Evolutionary conservation across 768 basidiomycete genomes (phyloP).

Genomic region (Leccinellum rugosiceps): DNA sequence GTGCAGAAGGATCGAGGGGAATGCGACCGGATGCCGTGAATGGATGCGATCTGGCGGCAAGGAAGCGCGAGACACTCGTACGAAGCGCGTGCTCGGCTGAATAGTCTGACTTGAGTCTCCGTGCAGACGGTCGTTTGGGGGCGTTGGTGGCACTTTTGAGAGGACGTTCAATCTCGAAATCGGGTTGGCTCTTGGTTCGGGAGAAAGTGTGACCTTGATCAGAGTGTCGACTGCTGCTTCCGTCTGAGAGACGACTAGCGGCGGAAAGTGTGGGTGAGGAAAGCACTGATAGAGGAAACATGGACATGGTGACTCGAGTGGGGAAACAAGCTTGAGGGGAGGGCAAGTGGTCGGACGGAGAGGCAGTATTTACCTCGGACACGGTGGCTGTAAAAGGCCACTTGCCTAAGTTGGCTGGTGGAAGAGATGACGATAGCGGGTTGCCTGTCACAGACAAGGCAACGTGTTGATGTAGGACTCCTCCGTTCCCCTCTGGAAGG

Average conservation of each 20-base stretch:
- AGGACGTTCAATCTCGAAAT: constrained; percentile 67
- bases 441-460: constrained; percentile 31
- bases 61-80: constrained; percentile 51
- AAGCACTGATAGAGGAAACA: constrained; percentile 30
- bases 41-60: constrained; percentile 57
- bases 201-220: constrained; percentile 33
- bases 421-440: constrained; percentile 25
- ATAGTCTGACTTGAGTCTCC: constrained; percentile 41
- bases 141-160: constrained; percentile 33
- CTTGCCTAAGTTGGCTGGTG: constrained; percentile 31
- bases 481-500: constrained; percentile 22
- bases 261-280: constrained; percentile 32
- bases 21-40: constrained; percentile 68
- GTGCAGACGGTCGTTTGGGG: constrained; percentile 31
- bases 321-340: constrained; percentile 13
- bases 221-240: constrained; percentile 34
- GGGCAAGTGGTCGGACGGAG: constrained; percentile 7
- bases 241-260: constrained; percentile 40
- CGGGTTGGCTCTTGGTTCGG: constrained; percentile 43
- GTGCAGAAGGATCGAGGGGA: constrained; percentile 61
- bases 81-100: constrained; percentile 53
- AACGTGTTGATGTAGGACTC: constrained; percentile 33
- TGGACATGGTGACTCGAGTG: constrained; percentile 5
- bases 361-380: constrained; percentile 31
- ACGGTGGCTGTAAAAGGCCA: constrained; percentile 32